Base-by-base conservation (phyloP, 805 yeast species). In the Lachancea sp. region DNA sequence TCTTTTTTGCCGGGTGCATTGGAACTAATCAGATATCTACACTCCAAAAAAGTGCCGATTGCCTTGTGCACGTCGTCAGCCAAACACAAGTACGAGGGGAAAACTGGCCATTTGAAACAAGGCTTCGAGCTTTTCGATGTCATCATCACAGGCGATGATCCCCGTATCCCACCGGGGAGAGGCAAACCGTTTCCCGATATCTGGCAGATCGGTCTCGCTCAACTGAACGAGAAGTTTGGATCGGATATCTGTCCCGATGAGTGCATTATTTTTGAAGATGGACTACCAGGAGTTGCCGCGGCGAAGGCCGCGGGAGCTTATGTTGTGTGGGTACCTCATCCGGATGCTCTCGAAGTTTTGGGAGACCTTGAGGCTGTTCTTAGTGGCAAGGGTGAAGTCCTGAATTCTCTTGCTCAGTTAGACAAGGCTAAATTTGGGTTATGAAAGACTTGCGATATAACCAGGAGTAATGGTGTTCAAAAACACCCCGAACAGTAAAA, bases 141-240 rank as follows among this genome's bases (percentile, higher is more conserved):
- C 51, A 71, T 85, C 17, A 84, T 91, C 30, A 83, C 91, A 1
- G 98, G 98, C 5, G 99, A 93, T 67, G 93, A 93, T 59, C 69
- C 78, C 30, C 75, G 95, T 36, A 79, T 93, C 46, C 85, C 91
- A 1, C 71, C 69, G 13, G 98, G 96, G 3, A 75, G 82, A 50
- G 98, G 99, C 5, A 93, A 93, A 62, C 99, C 99, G 12, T 71
- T 72, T 48, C 99, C 99, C 2, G 95, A 90, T 61, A 89, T 93
- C 51, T 93, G 95, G 95, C 77, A 78, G 51, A 73, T 81, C 3
- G 95, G 97, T 36, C 73, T 93, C 49, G 77, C 71, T 16, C 74
- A 82, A 12, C 55, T 93, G 44, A 93, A 93, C 61, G 76, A 77
- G 36, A 72, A 81, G 41, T 55, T 59, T 11, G 56, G 60, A 2